Base-by-base conservation (phyloP, 306 rosid genomes). In the Sindora glabra region DNA sequence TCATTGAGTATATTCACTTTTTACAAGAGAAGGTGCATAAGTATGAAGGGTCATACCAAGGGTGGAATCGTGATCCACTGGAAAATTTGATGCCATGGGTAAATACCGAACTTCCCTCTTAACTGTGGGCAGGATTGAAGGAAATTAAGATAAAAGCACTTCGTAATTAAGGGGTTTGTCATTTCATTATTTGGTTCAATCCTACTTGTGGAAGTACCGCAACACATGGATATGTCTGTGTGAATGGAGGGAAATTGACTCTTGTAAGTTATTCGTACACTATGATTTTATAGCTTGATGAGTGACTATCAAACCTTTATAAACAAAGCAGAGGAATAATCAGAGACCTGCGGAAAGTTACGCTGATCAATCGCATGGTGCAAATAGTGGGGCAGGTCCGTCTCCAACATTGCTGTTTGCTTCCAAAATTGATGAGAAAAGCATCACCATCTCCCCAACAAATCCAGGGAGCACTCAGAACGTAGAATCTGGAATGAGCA, bases 1-100 rank as follows among this genome's bases (percentile, higher is more conserved):
- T 94, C 48, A 79, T 94, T 41, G 97, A 94, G 68, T 89, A 94
- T 73, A 89, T 94, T 75, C 95, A 86, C 55, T 89, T 80, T 74
- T 74, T 94, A 67, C 99, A 89, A 70, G 94, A 94, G 67, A 89
- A 86, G 39, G 97, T 89, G 59, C 82, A 81, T 19, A 86, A 82
- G 73, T 77, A 68, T 57, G 99, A 94, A 75, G 87, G 86, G 22
- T 72, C 99, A 18, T 82, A 46, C 65, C 95, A 80, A 67, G 94
- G 84, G 51, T 86, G 95, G 99, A 82, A 66, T 69, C 77, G 65
- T 34, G 95, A 89, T 66, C 74, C 82, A 12, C n/a, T n/a, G n/a
- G 76, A 69, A 14, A 89, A 82, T 62, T 48, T 84, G 77, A 73
- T 70, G 79, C 94, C 87, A 55, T 74, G 83, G 97, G 99, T 94